phyloP scores from a whole-genome alignment of 768 basidiomycete genomes.

The Phylloporus arenicola region DNA sequence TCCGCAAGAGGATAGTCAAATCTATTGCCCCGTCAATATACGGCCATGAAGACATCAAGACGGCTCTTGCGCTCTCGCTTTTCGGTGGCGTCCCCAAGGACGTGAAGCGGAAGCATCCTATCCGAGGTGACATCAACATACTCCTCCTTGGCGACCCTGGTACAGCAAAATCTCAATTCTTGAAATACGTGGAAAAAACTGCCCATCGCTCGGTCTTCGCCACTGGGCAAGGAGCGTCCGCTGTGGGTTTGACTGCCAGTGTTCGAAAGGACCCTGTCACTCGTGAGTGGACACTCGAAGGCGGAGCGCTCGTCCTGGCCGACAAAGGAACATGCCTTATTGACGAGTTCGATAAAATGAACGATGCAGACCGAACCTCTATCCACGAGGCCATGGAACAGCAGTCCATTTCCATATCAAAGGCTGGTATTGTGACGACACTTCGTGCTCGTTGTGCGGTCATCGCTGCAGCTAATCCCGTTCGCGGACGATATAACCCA shows the following conservation, averaged over 20 bases:
- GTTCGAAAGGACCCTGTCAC: constrained; percentile 99
- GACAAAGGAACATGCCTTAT: constrained; percentile 98
- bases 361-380: constrained; percentile 93
- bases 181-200: constrained; percentile 99
- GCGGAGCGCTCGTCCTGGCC: constrained; percentile 95
- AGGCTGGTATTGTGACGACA: constrained; percentile 98
- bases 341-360: constrained; percentile 99
- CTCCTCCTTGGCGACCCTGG: constrained; percentile 96
- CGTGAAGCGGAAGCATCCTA: constrained; percentile 92
- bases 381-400: constrained; percentile 99
- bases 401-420: constrained; percentile 97
- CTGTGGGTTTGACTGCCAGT: constrained; percentile 96
- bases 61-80: constrained; percentile 89
- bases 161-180: constrained; percentile 97
- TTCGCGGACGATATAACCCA: constrained; percentile 95
- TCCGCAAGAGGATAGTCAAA: constrained; percentile 96
- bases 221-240: constrained; percentile 96
- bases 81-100: constrained; percentile 95
- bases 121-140: constrained; percentile 97
- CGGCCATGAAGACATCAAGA: constrained; percentile 99
- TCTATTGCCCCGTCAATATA: constrained; percentile 99
- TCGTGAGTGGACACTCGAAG: constrained; percentile 97
- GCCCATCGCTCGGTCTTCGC: constrained; percentile 97
- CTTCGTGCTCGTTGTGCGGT: constrained; percentile 97
- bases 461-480: constrained; percentile 96